phyloP scores from a whole-genome alignment of 2,329 filamentous ascomycete genomes.

The Verticillium longisporum region DNA sequence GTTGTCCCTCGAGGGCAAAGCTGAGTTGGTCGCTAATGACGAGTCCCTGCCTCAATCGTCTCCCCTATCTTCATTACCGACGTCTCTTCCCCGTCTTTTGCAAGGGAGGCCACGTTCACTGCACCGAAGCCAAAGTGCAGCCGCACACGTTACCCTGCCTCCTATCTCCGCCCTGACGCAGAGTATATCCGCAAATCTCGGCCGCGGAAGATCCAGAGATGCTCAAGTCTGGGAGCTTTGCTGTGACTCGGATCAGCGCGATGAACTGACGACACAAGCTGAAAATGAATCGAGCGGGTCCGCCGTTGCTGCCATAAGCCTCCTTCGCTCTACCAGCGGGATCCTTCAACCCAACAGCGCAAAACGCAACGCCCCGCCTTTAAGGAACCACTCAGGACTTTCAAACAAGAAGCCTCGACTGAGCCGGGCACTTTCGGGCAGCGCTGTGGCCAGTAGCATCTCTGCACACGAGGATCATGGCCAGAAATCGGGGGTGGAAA shows the following conservation, averaged over 20 bases:
- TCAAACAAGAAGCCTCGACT: slow-evolving; percentile 56
- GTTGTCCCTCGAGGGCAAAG: slow-evolving; percentile 82
- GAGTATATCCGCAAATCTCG: slow-evolving; percentile 47
- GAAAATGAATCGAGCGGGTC: slow-evolving; percentile 76
- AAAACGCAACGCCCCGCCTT: slow-evolving; percentile 54
- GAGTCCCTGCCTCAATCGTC: slow-evolving; percentile 59
- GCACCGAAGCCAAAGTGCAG: slow-evolving; percentile 65
- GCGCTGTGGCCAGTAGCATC: slow-evolving; percentile 50
- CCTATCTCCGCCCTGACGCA: slow-evolving; percentile 47
- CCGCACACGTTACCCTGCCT: slow-evolving; percentile 50
- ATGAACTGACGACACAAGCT: slow-evolving; percentile 72
- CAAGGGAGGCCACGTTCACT: slow-evolving; percentile 46
- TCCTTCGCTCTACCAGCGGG: slow-evolving; percentile 64
- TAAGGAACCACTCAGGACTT: not conserved
- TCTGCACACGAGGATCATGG: not conserved
- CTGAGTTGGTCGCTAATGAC: slow-evolving; percentile 71
- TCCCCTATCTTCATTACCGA: slow-evolving; percentile 37
- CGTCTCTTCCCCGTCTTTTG: slow-evolving; percentile 39
- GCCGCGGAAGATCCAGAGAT: slow-evolving; percentile 73
- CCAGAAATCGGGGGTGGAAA: not conserved
- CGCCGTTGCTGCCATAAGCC: slow-evolving; percentile 72
- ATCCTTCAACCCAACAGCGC: slow-evolving; percentile 48
- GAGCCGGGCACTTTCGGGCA: slow-evolving; percentile 52
- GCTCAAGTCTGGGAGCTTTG: slow-evolving; percentile 88
- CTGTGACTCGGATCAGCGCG: slow-evolving; percentile 72